Evolutionary conservation across 1,139 yeast genomes (phyloP).

Genomic region (Nadsonia starkeyi-henricii): DNA sequence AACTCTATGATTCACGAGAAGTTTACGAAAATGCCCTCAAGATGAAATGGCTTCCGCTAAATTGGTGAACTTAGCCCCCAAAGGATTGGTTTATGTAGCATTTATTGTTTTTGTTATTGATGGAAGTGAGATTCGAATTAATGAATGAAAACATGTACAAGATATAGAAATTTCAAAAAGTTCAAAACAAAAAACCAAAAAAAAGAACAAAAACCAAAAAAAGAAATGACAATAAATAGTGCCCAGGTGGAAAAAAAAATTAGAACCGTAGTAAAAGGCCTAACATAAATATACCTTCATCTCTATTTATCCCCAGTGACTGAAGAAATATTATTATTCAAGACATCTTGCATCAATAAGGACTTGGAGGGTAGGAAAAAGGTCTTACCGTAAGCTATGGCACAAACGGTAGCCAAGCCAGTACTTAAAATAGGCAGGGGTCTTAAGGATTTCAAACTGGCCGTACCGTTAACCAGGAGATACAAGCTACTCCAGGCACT

Average conservation of each 20-base stretch:
- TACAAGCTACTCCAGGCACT: conserved; percentile 74
- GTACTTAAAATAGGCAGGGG: conserved; percentile 49
- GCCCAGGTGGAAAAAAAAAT: no score
- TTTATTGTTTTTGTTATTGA: no score
- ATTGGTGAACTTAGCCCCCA: conserved; percentile 46
- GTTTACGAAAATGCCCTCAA: conserved; percentile 39
- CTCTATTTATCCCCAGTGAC: background rate
- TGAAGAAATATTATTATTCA: background rate
- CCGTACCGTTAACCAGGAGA: conserved; percentile 54
- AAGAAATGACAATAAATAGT: no score
- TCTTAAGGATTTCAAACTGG: conserved; percentile 30
- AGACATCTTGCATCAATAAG: background rate
- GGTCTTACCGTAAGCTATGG: conserved; percentile 53
- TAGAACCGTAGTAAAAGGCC: no score
- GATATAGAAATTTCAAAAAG: no score
- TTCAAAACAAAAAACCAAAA: no score
- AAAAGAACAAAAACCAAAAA: no score
- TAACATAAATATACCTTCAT: no score
- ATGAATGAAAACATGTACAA: no score
- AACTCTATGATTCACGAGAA: conserved; percentile 59
- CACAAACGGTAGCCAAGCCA: conserved; percentile 46
- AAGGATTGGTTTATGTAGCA: no score
- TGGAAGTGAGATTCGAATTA: no score
- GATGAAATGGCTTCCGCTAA: conserved; percentile 48
- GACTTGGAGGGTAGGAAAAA: conserved; percentile 32